Evolutionary conservation across 371 early-diverging fungal genomes (phyloP).

Genomic region (Basidiobolus meristosporus): DNA sequence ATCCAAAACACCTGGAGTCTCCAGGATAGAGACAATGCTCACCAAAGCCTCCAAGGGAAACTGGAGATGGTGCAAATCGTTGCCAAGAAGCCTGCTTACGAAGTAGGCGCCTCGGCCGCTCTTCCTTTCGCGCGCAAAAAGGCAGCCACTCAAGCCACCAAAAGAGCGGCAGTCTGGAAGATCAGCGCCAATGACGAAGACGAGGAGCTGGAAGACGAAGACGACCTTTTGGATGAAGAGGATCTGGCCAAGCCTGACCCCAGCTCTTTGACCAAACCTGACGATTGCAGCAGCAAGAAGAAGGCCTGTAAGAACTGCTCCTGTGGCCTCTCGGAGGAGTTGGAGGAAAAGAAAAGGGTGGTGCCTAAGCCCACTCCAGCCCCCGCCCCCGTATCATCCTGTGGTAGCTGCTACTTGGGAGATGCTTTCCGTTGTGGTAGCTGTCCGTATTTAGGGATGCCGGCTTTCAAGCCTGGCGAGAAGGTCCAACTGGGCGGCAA

Average conservation of each 20-base stretch:
- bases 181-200: slow-evolving; percentile 40
- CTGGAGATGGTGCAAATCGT: slow-evolving; percentile 10
- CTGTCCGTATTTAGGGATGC: slow-evolving; percentile 98
- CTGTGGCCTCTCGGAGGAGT: slow-evolving; percentile 75
- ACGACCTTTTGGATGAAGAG: slow-evolving; percentile 66
- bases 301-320: slow-evolving; percentile 96
- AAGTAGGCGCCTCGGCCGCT: slow-evolving; percentile 55
- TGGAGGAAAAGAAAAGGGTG: slow-evolving; percentile 24
- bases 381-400: slow-evolving; percentile 20
- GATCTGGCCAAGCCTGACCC: slow-evolving; percentile 59
- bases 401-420: slow-evolving; percentile 86
- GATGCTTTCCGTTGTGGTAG: slow-evolving; percentile 97
- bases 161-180: slow-evolving; percentile 31
- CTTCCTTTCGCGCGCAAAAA: slow-evolving; percentile 33
- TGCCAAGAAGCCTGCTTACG: slow-evolving; percentile 70
- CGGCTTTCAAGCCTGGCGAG: slow-evolving; percentile 95
- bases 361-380: slow-evolving; percentile 5
- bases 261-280: slow-evolving; percentile 44
- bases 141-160: slow-evolving; percentile 10
- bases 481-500: slow-evolving; percentile 60
- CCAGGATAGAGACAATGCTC: no score
- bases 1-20: slow-evolving; percentile 7
- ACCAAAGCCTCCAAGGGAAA: no score
- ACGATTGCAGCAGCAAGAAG: slow-evolving; percentile 46
- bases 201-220: slow-evolving; percentile 70